Base-by-base conservation (phyloP, 208 protist species). In the Acanthamoeba triangularis region DNA sequence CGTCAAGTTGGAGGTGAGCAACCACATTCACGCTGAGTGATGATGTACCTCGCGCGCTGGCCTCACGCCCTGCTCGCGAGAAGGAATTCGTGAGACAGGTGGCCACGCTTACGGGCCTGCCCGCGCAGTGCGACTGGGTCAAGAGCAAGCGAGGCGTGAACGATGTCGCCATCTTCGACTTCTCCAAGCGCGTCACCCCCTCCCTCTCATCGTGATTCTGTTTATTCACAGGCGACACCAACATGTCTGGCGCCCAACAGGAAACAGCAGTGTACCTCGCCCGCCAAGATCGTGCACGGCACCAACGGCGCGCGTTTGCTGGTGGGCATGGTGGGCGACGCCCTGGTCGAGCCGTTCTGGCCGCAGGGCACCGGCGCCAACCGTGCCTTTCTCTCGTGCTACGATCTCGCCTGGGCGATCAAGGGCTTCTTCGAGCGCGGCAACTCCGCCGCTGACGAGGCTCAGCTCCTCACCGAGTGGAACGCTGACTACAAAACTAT, bases 121-220 rank as follows among this genome's bases (percentile, higher is more conserved):
- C 90, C 35, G 90, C 35, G 3, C 44, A 56, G 8, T 94, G 90
- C 69, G 16, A 20, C 8, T 94, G 82, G 49, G 23, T 44, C 28
- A 25, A 37, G 44, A 94, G 84, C 69, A 52, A 35, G 35, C 41
- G 47, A 10, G 93, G 93, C 3, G 56, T 2, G 7, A 49, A 95
- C n/a, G 93, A 95, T n/a, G 93, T 95, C 18, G 93, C 93, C 84
- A 91, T 95, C n/a, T 95, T 95, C 56, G 93, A 95, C 76, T 95
- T 95, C 37, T 92, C 76, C 41, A 95, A 90, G 78, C 56, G n/a
- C 28, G 16, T 61, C 37, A 56, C 18, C 54, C n/a, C n/a, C 28
- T 18, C 76, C 23, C 49, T 76, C 44, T 11, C n/a, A n/a, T n/a
- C n/a, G n/a, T n/a, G n/a, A n/a, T n/a, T n/a, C n/a, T n/a, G n/a